These are phyloP conservation scores for Blumeria hordei DNA, from an alignment of 2,329 filamentous ascomycete genomes.

Conservation along the genomic window DNA sequence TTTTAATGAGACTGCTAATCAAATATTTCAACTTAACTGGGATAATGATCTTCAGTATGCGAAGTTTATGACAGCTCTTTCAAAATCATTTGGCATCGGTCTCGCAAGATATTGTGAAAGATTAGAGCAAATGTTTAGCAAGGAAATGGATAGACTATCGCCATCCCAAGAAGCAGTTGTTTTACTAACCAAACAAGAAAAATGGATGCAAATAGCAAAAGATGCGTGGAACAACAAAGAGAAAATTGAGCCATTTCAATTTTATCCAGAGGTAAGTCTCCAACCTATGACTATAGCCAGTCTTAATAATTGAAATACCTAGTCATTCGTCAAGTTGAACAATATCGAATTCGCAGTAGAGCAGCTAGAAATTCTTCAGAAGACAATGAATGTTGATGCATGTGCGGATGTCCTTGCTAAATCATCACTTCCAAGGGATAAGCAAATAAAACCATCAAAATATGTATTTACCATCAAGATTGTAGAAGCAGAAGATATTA, in stretches of 20 bases:
- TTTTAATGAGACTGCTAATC: slow-evolving; percentile 78
- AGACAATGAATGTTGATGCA: slow-evolving; percentile 70
- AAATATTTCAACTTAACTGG: slow-evolving; percentile 72
- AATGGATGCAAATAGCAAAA: slow-evolving; percentile 78
- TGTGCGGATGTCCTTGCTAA: slow-evolving; percentile 63
- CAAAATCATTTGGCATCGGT: slow-evolving; percentile 62
- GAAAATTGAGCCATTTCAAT: slow-evolving; percentile 89
- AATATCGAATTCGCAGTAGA: slow-evolving; percentile 89
- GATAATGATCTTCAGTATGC: slow-evolving; percentile 82
- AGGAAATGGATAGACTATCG: slow-evolving; percentile 80
- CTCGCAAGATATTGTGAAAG: slow-evolving; percentile 80
- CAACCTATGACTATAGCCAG: neutral
- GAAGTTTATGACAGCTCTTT: slow-evolving; percentile 85
- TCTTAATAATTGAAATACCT: slow-evolving; percentile 13
- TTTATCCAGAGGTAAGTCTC: slow-evolving; percentile 60
- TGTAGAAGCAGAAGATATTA: slow-evolving; percentile 89
- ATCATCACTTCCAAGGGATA: slow-evolving; percentile 44
- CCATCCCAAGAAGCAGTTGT: slow-evolving; percentile 64
- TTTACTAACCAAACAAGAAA: slow-evolving; percentile 66
- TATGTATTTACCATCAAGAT: slow-evolving; percentile 99
- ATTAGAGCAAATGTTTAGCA: slow-evolving; percentile 61
- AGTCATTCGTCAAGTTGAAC: slow-evolving; percentile 96
- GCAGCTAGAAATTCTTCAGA: slow-evolving; percentile 75
- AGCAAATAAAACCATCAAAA: slow-evolving; percentile 46
- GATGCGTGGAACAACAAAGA: slow-evolving; percentile 84